Evolutionary conservation across 257 asterid genomes (phyloP).

Genomic region (Fraxinus pennsylvanica): DNA sequence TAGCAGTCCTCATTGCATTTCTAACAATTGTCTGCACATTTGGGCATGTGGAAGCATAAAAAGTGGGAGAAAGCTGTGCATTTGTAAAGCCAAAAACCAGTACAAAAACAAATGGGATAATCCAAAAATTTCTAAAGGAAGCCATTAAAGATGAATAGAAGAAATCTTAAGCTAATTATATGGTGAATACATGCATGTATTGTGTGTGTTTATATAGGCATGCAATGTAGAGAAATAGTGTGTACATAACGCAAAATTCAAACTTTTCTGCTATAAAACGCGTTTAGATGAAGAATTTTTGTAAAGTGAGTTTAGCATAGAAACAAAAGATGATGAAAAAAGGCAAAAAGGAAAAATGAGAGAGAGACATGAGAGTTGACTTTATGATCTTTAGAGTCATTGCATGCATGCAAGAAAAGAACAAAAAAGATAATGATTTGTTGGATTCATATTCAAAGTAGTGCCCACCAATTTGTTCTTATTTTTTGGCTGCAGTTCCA

Average conservation of each 20-base stretch:
- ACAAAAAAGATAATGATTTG: background rate
- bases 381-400: slow-evolving; percentile 12
- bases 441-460: background rate
- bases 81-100: slow-evolving; percentile 24
- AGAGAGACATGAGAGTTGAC: slow-evolving; percentile 1
- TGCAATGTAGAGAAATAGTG: background rate
- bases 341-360: background rate
- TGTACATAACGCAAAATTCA: slow-evolving; percentile 10
- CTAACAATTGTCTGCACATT: slow-evolving; percentile 43
- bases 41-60: slow-evolving; percentile 50
- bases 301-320: background rate
- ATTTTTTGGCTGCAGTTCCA: background rate
- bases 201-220: slow-evolving; percentile 19
- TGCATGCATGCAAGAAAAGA: slow-evolving; percentile 16
- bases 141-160: slow-evolving; percentile 23
- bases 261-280: slow-evolving; percentile 32
- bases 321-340: background rate
- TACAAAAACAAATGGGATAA: slow-evolving; percentile 20
- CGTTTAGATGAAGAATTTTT: slow-evolving; percentile 12
- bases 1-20: slow-evolving; percentile 43
- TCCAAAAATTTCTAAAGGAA: slow-evolving; percentile 15
- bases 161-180: background rate
- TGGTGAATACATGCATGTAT: slow-evolving; percentile 21
- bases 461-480: background rate
- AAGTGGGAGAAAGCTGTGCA: slow-evolving; percentile 53